Percentiles rank a stretch among this genome's conserved stretches.
These are phyloP conservation scores for Boletus sp. DNA, from an alignment of 768 basidiomycete genomes.

Conservation along the genomic window DNA sequence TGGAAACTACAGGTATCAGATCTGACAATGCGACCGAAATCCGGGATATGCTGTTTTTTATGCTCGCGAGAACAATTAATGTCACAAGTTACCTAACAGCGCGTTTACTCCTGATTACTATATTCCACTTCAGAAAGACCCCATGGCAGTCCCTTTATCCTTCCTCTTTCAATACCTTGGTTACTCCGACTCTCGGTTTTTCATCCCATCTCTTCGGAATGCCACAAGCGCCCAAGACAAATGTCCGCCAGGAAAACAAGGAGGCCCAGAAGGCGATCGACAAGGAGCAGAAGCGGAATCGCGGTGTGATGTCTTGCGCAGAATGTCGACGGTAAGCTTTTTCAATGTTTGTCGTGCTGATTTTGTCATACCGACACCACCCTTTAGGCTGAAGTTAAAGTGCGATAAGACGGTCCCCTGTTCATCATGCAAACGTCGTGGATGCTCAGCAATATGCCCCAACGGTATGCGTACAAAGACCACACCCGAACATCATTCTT, in stretches of 20 bases:
- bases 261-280: constrained; percentile 52
- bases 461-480: constrained; percentile 41
- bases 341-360: background rate
- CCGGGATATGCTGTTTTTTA: background rate
- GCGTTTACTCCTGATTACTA: background rate
- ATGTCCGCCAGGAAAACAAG: constrained; percentile 33
- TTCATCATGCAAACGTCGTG: constrained; percentile 64
- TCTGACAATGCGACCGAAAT: background rate
- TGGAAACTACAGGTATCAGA: no score
- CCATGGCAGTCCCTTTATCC: constrained; percentile 1
- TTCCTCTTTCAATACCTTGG: background rate
- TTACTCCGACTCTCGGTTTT: background rate
- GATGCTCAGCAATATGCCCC: constrained; percentile 76
- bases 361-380: background rate
- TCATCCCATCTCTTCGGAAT: constrained; percentile 27
- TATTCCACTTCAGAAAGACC: constrained; percentile 1
- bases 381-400: constrained; percentile 59
- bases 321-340: constrained; percentile 56
- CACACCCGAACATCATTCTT: background rate
- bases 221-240: constrained; percentile 52
- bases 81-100: constrained; percentile 11
- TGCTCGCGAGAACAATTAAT: background rate
- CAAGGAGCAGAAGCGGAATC: constrained; percentile 64
- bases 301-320: constrained; percentile 54
- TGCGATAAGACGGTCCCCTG: constrained; percentile 70